Evolutionary conservation across 2,329 filamentous ascomycete genomes (phyloP), one percentile per base, ranked within the genome.

Genomic region (Aspergillus texensis): DNA sequence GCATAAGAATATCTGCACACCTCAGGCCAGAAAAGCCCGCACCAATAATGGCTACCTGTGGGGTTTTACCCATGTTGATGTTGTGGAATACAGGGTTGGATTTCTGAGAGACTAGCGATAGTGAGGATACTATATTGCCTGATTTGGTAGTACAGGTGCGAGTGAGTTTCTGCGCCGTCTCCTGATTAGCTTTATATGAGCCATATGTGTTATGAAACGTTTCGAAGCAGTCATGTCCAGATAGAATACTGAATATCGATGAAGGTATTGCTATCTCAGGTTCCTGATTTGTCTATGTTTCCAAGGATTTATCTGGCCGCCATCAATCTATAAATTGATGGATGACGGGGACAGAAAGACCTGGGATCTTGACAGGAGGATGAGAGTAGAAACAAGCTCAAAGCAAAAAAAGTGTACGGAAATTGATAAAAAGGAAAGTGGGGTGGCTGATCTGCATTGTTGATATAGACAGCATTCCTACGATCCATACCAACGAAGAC

Each of bases 21-120:
- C 86, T 80, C 24, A 89, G 72, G 1, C 87, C 87, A 12, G 87
- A 83, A 26, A 89, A 77, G 12, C 87, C 87, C 43, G 86, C 86
- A 21, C 87, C 87, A 11, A 89, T 80, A 30, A 89, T 77, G 50
- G 86, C 85, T n/a, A 89, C 78, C 64, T 82, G 82, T 8, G 82
- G 82, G 52, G 71, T 76, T 59, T 75, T 78, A 30, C 73, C 75
- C 73, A 77, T 78, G n/a, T 67, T 63, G 55, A 57, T 24, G 16
- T 24, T 6, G 14, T 3, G 14, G 9, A 30, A 30, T 16, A 50
- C 26, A 30, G 16, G 46, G 4, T 19, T 16, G 6, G 9, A 28
- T 50, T 24, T 24, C 14, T 28, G 45, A 16, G 11, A 19, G 0
- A 26, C 6, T 24, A 50, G 46, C 14, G 26, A 19, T 14, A 50